These are phyloP conservation scores for Barnettozyma sp. DNA, from an alignment of 805 yeast species.

Conservation along the genomic window DNA sequence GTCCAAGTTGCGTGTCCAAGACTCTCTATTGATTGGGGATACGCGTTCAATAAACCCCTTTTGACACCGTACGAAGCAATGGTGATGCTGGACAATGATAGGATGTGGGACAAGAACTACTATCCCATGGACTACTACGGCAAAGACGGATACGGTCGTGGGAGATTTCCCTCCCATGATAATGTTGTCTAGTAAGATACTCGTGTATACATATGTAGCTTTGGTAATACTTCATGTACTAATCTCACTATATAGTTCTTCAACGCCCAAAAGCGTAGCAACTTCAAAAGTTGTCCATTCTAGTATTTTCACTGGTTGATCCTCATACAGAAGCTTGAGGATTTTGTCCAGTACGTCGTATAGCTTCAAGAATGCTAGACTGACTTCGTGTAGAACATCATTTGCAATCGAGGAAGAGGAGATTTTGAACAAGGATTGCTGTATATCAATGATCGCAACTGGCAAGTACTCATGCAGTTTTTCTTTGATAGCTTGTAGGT, in stretches of 20 bases:
- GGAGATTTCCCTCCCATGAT: slow-evolving; percentile 52
- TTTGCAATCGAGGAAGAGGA: slow-evolving; percentile 59
- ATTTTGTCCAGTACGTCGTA: slow-evolving; percentile 33
- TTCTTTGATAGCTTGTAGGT: slow-evolving; percentile 36
- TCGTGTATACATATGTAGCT: not conserved
- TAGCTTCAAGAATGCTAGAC: slow-evolving; percentile 38
- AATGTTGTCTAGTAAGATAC: slow-evolving; percentile 3
- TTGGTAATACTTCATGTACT: not conserved
- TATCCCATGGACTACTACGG: slow-evolving; percentile 97
- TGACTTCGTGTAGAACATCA: slow-evolving; percentile 45
- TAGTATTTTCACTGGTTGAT: slow-evolving; percentile 30
- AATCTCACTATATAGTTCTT: slow-evolving; percentile 24
- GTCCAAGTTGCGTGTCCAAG: slow-evolving; percentile 98
- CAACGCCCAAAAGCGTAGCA: slow-evolving; percentile 68
- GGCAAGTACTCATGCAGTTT: slow-evolving; percentile 49
- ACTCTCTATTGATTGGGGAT: slow-evolving; percentile 96
- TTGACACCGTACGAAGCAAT: slow-evolving; percentile 94
- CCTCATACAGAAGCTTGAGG: slow-evolving; percentile 29
- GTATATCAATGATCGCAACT: slow-evolving; percentile 52
- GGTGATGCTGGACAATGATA: slow-evolving; percentile 75
- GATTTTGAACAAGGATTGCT: slow-evolving; percentile 49
- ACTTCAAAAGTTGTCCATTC: slow-evolving; percentile 55
- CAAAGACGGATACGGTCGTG: slow-evolving; percentile 87
- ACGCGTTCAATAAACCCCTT: slow-evolving; percentile 87
- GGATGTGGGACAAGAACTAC: slow-evolving; percentile 50